Conservation (phyloP, 192 early-diverging fungal genomes). For the Backusella tarrabulga region DNA sequence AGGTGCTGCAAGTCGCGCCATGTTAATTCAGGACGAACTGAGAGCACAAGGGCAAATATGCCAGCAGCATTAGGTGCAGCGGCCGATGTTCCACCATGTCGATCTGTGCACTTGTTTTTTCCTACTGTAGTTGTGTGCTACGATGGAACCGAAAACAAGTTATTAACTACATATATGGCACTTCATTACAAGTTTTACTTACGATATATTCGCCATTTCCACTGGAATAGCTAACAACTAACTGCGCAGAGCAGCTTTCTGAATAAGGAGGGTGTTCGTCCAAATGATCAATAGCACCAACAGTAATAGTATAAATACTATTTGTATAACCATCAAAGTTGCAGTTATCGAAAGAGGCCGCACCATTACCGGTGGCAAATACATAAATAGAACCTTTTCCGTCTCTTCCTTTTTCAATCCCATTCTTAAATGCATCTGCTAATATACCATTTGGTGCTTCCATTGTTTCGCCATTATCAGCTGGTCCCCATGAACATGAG, state of each 20-base stretch:
- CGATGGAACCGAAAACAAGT: background rate
- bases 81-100: conserved; percentile 89
- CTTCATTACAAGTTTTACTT: conserved; percentile 27
- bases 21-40: conserved; percentile 75
- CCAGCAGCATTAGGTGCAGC: conserved; percentile 90
- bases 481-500: conserved; percentile 85
- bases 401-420: conserved; percentile 65
- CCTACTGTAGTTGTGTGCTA: conserved; percentile 78
- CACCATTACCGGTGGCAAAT: conserved; percentile 95
- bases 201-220: conserved; percentile 76
- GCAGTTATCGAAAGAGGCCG: conserved; percentile 76
- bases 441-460: conserved; percentile 73
- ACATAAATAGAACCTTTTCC: conserved; percentile 87
- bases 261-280: conserved; percentile 82
- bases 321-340: conserved; percentile 98
- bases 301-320: conserved; percentile 92
- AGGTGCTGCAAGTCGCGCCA: conserved; percentile 93
- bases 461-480: conserved; percentile 75
- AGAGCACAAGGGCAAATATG: conserved; percentile 79
- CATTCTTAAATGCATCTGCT: conserved; percentile 73
- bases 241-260: conserved; percentile 85
- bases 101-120: conserved; percentile 60
- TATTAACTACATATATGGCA: background rate
- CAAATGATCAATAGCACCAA: conserved; percentile 82
- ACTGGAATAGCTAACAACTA: conserved; percentile 86